phyloP scores from a whole-genome alignment of 1,284 basidiomycete species.

The Violaceomyces palustris region DNA sequence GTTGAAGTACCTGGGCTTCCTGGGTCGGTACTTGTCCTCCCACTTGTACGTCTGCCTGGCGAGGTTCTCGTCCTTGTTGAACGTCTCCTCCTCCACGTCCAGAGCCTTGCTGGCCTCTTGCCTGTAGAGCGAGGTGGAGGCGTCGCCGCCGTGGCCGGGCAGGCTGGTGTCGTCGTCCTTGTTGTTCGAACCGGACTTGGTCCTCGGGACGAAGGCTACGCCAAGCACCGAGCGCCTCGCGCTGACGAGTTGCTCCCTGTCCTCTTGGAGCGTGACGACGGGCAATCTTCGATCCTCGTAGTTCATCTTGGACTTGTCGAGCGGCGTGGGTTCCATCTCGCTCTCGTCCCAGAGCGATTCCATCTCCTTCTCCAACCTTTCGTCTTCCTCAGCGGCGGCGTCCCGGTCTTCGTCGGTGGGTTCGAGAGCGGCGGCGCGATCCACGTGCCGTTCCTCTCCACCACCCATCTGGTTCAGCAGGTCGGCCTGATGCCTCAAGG shows the following conservation, averaged over 20 bases:
- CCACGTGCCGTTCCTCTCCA: conserved; percentile 6
- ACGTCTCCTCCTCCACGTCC: conserved; percentile 89
- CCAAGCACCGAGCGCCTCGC: conserved; percentile 29
- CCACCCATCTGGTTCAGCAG: conserved; percentile 59
- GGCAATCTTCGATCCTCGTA: conserved; percentile 34
- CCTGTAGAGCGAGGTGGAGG: conserved; percentile 17
- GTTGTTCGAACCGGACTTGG: neutral
- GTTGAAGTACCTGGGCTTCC: conserved; percentile 98
- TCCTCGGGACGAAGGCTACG: conserved; percentile 30
- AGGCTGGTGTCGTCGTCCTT: neutral
- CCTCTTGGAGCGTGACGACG: conserved; percentile 15
- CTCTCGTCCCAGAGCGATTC: conserved; percentile 55
- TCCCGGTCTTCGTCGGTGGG: conserved; percentile 66
- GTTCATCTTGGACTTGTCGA: conserved; percentile 15
- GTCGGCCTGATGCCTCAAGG: conserved; percentile 83
- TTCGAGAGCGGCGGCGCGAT: neutral
- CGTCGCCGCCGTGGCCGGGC: conserved; percentile 1
- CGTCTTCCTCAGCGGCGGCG: conserved; percentile 71
- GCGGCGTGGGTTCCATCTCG: conserved; percentile 41
- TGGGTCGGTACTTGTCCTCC: conserved; percentile 98
- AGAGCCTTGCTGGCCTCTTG: conserved; percentile 67
- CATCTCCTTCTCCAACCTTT: conserved; percentile 55
- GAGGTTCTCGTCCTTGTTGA: conserved; percentile 82
- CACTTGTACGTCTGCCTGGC: conserved; percentile 72
- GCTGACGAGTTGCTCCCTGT: conserved; percentile 21